Conservation (phyloP, 805 yeast genomes). For the Kazachstania viticola region DNA sequence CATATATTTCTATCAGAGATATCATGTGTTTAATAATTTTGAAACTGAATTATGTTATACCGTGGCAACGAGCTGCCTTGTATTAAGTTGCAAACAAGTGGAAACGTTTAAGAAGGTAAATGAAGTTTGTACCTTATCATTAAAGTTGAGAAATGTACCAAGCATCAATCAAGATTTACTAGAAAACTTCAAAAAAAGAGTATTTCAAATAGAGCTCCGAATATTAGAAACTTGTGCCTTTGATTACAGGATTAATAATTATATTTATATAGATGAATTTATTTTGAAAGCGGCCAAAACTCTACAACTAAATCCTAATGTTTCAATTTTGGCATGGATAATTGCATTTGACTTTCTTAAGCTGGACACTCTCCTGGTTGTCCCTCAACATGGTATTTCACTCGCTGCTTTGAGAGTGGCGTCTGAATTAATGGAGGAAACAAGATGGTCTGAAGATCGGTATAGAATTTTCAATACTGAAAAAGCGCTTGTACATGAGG, state of each 20-base stretch:
- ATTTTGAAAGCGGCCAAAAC: constrained; percentile 50
- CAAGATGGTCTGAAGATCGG: constrained; percentile 12
- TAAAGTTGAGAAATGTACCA: constrained; percentile 23
- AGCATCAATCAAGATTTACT: constrained; percentile 24
- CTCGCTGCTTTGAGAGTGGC: constrained; percentile 55
- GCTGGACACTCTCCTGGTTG: constrained; percentile 54
- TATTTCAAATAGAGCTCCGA: constrained; percentile 55
- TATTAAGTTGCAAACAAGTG: constrained; percentile 66
- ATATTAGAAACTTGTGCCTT: constrained; percentile 68
- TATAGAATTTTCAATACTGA: constrained; percentile 23
- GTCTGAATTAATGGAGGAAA: constrained; percentile 31
- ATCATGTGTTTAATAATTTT: constrained; percentile 52
- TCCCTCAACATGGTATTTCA: constrained; percentile 70
- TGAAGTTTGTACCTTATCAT: constrained; percentile 39
- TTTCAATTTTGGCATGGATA: constrained; percentile 57
- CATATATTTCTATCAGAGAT: constrained; percentile 63
- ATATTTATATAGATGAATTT: constrained; percentile 47
- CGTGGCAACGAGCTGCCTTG: constrained; percentile 57
- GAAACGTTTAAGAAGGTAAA: constrained; percentile 71
- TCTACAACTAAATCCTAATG: constrained; percentile 33
- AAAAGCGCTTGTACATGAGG: constrained; percentile 31
- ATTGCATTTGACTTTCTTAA: constrained; percentile 61
- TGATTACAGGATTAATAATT: constrained; percentile 54
- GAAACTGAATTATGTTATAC: constrained; percentile 43
- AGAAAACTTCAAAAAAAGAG: constrained; percentile 45